Base-by-base conservation (phyloP, 2,329 filamentous ascomycete genomes). In the Plenodomus biglobosus region DNA sequence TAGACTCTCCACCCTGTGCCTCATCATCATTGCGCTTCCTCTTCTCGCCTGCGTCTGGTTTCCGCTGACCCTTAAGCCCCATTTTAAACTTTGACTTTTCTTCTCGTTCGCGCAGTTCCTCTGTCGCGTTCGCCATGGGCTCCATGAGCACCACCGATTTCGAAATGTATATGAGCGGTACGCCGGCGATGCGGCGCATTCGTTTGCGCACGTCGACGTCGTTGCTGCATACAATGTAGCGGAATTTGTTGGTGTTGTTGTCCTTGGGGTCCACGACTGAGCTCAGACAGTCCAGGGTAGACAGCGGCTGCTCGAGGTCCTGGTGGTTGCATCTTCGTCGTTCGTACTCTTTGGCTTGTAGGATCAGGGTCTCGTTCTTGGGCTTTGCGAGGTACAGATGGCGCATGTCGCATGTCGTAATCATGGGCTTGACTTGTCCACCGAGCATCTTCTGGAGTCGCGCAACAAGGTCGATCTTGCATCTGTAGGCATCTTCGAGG, bases 391-490 rank as follows among this genome's bases (percentile, higher is more conserved):
- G 79, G 73, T 92, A 92, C 38, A 94, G 80, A 68, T 90, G 87
- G 59, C 87, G 84, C 69, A 92, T 91, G 48, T 83, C 87, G 75
- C 88, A 91, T 75, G 90, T 87, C 17, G 87, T 90, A 55, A 92
- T 88, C 83, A 91, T 86, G 40, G 89, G 87, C 74, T 94, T 95
- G 61, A 91, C 85, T 70, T 90, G 83, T 52, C 90, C 92, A 66
- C 95, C 90, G 3, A 96, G 78, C n/a, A 90, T 94, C 49, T 88
- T 82, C 67, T 92, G 84, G 22, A 96, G 76, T 18, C 86, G 84
- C 32, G 82, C 80, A 41, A 88, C 77, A n/a, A 96, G 78, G 53
- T 95, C 66, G 87, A 96, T 96, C 65, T 92, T 94, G 77, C 88
- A 94, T 41, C 84, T 83, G 57, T 87, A 84, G 18, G 91, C 85